Base-by-base conservation (phyloP, 1,139 yeast genomes). In the Arxiozyma slooffiae region DNA sequence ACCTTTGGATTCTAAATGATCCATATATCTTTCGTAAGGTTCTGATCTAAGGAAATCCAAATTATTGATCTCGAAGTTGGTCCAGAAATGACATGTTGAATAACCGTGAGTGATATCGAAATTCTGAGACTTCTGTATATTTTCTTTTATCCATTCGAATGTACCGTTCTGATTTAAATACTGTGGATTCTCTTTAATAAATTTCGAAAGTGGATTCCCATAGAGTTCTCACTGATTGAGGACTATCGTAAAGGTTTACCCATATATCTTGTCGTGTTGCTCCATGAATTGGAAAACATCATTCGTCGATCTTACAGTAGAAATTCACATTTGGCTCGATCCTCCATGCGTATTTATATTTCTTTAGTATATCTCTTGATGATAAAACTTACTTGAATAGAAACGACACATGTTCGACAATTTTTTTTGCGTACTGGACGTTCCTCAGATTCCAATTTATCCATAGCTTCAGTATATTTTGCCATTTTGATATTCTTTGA, bases 51-150 rank as follows among this genome's bases (percentile, higher is more conserved):
- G 85, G 66, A 87, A 85, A 58, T 85, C 78, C 57, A 89, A 72
- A 63, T 80, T 79, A 0, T 80, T 95, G 54, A 88, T 83, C 65
- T 88, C 96, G 63, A 88, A 88, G 64, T 89, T 89, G 30, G 94
- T 82, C 97, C 97, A 89, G 64, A 87, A 89, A 67, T 89, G 97
- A 62, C 97, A 90, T 53, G 87, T 67, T 59, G 90, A 90, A 67
- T 86, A 89, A 16, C 77, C 71, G 7, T 73, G 65, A 1, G 78
- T 66, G 54, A 59, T 64, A 50, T 54, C 62, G 51, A 49, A 60
- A 47, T 59, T 58, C 17, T 48, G 38, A n/a, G 61, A 60, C 34
- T 60, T 55, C 42, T 59, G 62, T 0, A 90, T 95, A 55, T 78
- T 73, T 53, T 86, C 89, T n/a, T 80, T 68, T n/a, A 86, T 65